Evolutionary conservation across 2,329 filamentous ascomycete species (phyloP), one percentile per base, ranked within the genome.

Genomic region (Fusarium fujikuroi): DNA sequence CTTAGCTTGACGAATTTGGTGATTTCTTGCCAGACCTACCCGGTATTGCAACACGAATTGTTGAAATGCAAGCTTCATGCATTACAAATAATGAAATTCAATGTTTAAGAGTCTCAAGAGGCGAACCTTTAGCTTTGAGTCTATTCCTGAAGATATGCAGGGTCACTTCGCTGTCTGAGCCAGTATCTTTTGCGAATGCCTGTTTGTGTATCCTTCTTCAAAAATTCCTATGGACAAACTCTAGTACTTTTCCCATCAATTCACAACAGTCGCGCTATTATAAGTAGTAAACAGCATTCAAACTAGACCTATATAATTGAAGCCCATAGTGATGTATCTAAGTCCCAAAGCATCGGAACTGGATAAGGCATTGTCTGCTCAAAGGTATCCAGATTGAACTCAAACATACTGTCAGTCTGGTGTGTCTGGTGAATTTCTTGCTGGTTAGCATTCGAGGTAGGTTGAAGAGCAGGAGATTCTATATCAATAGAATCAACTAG

Each of bases 91-190:
- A 10, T 19, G 7, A 2, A 25, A 34, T 5, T 5, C 6, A 19
- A 52, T 19, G 8, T 7, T 7, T 34, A 7, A 3, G 1, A 34
- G 4, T 36, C n/a, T 25, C 2, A 6, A 23, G 11, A 8, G 2
- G 2, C 5, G 3, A 52, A 3, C 14, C 2, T 36, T 8, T 0
- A 36, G 23, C 12, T 23, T 1, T 2, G 3, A 1, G 6, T 1
- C 5, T 34, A 4, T 25, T 8, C 1, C 4, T 52, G 3, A 10
- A 7, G 0, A 7, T 21, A 8, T 15, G 6, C 28, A 30, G 28
- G 8, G 28, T 30, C 28, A 9, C 2, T 30, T 9, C 9, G 8
- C 28, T 30, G 8, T n/a, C 3, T 10, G 2, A 30, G 6, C 28
- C 8, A 28, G 7, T 30, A 9, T 30, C 2, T 30, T 30, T 30